Conservation (phyloP, 1,284 basidiomycete genomes). For the Microbotryum intermedium region DNA sequence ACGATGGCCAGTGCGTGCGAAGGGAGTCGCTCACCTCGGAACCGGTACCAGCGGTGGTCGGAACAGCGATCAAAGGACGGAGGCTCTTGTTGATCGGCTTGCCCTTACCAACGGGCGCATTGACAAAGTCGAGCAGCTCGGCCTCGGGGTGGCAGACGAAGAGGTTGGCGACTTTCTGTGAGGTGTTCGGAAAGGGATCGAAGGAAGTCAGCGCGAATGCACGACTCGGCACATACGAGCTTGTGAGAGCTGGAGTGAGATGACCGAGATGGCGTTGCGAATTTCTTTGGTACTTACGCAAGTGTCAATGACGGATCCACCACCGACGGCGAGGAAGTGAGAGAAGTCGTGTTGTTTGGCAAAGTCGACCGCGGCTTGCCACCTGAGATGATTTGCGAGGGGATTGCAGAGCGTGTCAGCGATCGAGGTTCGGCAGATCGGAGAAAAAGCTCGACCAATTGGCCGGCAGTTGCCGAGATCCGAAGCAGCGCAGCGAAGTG, state of each 20-base stretch:
- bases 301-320: constrained; percentile 79
- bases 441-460: no score
- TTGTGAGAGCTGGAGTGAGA: background rate
- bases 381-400: constrained; percentile 44
- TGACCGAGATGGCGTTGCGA: background rate
- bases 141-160: constrained; percentile 72
- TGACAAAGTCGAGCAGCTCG: constrained; percentile 84
- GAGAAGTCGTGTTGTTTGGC: constrained; percentile 76
- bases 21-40: constrained; percentile 47
- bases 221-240: background rate
- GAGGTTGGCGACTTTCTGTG: constrained; percentile 58
- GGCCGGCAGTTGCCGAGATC: background rate
- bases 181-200: background rate
- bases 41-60: constrained; percentile 95
- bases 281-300: background rate
- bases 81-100: constrained; percentile 57
- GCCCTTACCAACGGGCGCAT: constrained; percentile 90
- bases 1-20: no score
- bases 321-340: constrained; percentile 72
- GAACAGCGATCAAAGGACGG: constrained; percentile 81
- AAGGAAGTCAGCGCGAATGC: no score
- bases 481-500: background rate
- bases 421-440: background rate
- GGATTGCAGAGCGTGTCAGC: background rate
- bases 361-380: constrained; percentile 80